A percentile compares a stretch with the other conserved stretches of the same genome.
Conservation (phyloP, 441 rosid genomes). For the Pelargonium citronellum region DNA sequence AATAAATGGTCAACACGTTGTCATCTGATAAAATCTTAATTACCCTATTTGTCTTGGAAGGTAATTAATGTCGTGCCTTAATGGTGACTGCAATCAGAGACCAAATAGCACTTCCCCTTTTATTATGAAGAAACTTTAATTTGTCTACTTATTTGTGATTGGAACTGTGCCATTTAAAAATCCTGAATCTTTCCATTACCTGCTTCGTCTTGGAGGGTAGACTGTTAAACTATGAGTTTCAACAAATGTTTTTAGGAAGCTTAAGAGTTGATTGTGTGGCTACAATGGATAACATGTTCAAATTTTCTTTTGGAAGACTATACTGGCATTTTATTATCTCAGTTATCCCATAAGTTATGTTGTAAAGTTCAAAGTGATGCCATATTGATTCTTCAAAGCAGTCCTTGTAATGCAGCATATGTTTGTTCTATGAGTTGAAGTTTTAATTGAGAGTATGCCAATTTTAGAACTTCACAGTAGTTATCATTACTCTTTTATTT, state of each 20-base stretch:
- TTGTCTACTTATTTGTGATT: background rate
- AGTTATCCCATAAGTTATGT: background rate
- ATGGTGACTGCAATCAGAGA: background rate
- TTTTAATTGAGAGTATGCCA: background rate
- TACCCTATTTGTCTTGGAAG: background rate
- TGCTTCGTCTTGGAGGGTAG: background rate
- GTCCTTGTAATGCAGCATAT: background rate
- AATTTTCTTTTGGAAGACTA: background rate
- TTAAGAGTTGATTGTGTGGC: background rate
- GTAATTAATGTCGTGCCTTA: background rate
- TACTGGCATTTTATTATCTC: background rate
- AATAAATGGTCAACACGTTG: background rate
- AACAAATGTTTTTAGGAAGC: no score
- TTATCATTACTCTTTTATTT: background rate
- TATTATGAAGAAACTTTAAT: background rate
- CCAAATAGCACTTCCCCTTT: background rate
- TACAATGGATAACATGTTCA: background rate
- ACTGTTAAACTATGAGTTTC: no score
- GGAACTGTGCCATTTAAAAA: background rate
- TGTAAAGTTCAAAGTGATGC: background rate
- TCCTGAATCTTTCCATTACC: background rate
- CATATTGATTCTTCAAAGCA: background rate
- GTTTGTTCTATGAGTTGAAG: background rate
- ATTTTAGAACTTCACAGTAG: background rate
- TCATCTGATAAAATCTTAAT: constrained; percentile 1